Evolutionary conservation across 495 filamentous ascomycete species (phyloP).

Genomic region (Aspergillus ellipticus): DNA sequence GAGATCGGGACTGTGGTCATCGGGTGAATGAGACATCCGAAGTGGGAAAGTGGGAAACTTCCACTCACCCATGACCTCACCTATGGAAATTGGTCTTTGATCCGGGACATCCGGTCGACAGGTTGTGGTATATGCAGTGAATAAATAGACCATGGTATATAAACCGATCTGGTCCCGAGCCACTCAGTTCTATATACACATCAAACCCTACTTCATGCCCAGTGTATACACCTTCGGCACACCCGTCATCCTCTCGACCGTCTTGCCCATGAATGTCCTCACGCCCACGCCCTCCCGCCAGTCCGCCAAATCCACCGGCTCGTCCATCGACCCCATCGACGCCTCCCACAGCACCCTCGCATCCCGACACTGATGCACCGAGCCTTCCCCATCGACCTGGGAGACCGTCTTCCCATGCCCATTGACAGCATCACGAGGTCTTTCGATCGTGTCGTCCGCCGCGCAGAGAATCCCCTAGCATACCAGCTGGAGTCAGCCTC

Average conservation of each 20-base stretch:
- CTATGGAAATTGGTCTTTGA: no score
- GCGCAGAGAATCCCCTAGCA: slow-evolving; percentile 17
- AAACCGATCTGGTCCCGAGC: no score
- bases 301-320: slow-evolving; percentile 5
- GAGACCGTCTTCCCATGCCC: slow-evolving; percentile 2
- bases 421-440: slow-evolving; percentile 21
- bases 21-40: no score
- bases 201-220: background rate
- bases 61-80: no score
- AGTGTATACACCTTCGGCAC: background rate
- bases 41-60: no score
- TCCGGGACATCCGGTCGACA: no score
- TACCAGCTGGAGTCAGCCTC: background rate
- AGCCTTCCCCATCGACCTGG: slow-evolving; percentile 15
- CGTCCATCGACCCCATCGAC: background rate
- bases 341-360: slow-evolving; percentile 14
- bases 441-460: slow-evolving; percentile 25
- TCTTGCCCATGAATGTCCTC: slow-evolving; percentile 10
- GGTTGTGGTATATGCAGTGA: no score
- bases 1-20: no score
- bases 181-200: no score
- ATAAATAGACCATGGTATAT: no score
- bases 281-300: slow-evolving; percentile 12
- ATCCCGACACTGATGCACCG: slow-evolving; percentile 19
- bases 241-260: background rate